phyloP scores from a whole-genome alignment of 257 asterid species.

The Solanum sitiens region DNA sequence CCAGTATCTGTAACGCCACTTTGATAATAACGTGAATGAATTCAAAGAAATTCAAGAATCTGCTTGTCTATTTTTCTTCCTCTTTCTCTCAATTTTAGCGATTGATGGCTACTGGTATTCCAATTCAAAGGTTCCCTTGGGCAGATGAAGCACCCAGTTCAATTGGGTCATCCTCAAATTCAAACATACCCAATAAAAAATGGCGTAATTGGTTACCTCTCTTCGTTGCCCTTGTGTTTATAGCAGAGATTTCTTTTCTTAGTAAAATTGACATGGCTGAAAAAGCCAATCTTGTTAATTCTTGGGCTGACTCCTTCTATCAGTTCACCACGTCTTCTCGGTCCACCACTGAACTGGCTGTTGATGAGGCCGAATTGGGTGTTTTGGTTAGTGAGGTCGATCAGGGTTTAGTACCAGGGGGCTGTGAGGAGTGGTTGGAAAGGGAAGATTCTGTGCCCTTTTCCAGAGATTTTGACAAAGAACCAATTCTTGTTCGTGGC shows the following conservation, averaged over 20 bases:
- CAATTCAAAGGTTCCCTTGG: constrained; percentile 14
- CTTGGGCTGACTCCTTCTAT: constrained; percentile 91
- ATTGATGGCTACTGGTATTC: neutral
- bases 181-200: constrained; percentile 29
- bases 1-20: neutral
- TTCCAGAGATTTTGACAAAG: constrained; percentile 57
- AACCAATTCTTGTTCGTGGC: constrained; percentile 60
- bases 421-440: constrained; percentile 83
- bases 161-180: constrained; percentile 6
- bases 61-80: neutral
- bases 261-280: constrained; percentile 73
- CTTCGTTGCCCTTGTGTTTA: constrained; percentile 56
- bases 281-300: constrained; percentile 68
- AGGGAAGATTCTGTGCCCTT: constrained; percentile 51
- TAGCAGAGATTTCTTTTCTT: constrained; percentile 75
- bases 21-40: neutral
- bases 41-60: neutral
- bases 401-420: constrained; percentile 7
- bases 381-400: neutral
- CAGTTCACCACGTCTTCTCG: constrained; percentile 36
- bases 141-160: constrained; percentile 12
- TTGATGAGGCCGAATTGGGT: constrained; percentile 9
- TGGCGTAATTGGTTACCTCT: constrained; percentile 63
- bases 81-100: neutral
- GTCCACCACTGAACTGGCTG: neutral